Evolutionary conservation across 805 yeast species (phyloP).

Genomic region (Komagataella populi): DNA sequence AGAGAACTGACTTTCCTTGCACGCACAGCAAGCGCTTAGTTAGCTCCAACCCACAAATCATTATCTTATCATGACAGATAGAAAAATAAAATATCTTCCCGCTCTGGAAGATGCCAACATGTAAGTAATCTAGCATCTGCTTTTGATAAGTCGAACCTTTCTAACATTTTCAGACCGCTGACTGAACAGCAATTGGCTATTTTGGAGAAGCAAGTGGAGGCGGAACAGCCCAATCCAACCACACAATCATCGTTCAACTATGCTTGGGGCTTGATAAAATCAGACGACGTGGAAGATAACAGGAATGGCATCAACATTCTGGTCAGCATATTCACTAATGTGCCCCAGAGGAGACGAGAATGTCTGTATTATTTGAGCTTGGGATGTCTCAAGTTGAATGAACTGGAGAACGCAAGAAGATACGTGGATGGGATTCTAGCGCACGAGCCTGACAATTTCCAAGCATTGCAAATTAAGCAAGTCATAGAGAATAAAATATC

Average conservation of each 20-base stretch:
- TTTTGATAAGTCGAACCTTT: constrained; percentile 1
- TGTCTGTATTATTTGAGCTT: constrained; percentile 77
- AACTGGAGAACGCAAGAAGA: constrained; percentile 71
- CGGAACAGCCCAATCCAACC: constrained; percentile 70
- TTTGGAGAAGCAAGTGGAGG: constrained; percentile 60
- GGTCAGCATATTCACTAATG: constrained; percentile 56
- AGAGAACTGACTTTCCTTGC: background rate
- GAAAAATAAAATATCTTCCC: constrained; percentile 1
- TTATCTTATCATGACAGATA: background rate
- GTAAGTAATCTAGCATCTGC: constrained; percentile 7
- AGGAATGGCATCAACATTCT: constrained; percentile 69
- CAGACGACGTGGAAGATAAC: constrained; percentile 47
- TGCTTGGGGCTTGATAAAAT: constrained; percentile 91
- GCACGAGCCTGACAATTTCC: constrained; percentile 77
- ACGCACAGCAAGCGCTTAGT: background rate
- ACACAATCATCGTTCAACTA: constrained; percentile 84
- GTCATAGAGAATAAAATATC: constrained; percentile 78
- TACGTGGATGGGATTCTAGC: constrained; percentile 67
- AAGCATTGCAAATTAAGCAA: constrained; percentile 56
- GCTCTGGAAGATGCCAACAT: constrained; percentile 16
- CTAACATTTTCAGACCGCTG: constrained; percentile 31
- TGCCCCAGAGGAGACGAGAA: constrained; percentile 78
- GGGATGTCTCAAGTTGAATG: constrained; percentile 83
- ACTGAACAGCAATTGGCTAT: constrained; percentile 64
- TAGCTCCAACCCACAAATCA: background rate